Base-by-base conservation (phyloP, 1,284 basidiomycete species). In the Phylloporus gajari region DNA sequence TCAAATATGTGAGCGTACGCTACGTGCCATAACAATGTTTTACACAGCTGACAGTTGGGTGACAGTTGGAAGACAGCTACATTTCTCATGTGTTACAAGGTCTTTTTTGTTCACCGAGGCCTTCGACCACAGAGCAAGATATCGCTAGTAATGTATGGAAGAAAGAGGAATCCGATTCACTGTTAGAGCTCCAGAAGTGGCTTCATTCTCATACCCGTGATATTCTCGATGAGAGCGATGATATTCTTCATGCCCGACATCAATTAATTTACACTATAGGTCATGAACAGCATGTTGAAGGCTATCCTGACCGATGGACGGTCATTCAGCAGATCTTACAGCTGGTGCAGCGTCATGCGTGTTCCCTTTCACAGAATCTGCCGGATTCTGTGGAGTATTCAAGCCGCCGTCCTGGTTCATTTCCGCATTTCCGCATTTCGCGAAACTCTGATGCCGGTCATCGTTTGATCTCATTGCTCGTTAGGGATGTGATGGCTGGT, bases 181-280 rank as follows among this genome's bases (percentile, higher is more conserved):
- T 35, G 35, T 23, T 15, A 25, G 17, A 6, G n/a, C 21, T 63
- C 2, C 61, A 68, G 51, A 63, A 15, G n/a, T 68, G 68, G 68
- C 61, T 68, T 23, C 38, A 79, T 27, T 67, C 69, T 1, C 58
- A 75, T 38, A 78, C 83, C 23, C 81, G 86, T 7, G 88, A 89
- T 67, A 80, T 89, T 40, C 75, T 89, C 8, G 88, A 89, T 67
- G 88, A 89, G 74, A 87, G 86, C 72, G 88, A 89, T 67, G 88
- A 88, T 70, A 81, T 89, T 48, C 80, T 89, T 2, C 83, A 84
- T 67, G 83, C 85, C 46, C 80, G 83, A 1, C 88, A 86, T 65
- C 88, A 88, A 64, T 77, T 89, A 1, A 79, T 89, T 9, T 89
- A 88, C 71, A 86, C 87, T 0, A 75, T 85, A 11, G 86, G 86